Base-by-base conservation (phyloP, 2,329 filamentous ascomycete genomes). In the Hymenotorrendiella dingleyae region DNA sequence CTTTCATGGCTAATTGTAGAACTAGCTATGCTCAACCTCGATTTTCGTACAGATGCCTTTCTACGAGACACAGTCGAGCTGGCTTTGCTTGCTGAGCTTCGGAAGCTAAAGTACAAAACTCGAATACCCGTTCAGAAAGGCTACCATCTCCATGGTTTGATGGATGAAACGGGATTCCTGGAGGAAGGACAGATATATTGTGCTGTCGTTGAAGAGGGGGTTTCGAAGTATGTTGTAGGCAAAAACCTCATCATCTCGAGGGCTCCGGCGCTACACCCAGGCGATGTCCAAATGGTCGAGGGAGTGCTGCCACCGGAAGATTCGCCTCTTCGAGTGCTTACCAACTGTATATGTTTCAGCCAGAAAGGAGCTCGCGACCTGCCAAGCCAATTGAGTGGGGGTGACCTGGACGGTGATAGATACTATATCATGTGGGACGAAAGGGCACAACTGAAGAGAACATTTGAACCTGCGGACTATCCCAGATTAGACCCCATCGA, bases 331-430 rank as follows among this genome's bases (percentile, higher is more conserved):
- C 64, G 65, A 1, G 57, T 68, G 0, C 69, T 90, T 1, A 66
- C 69, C 2, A 94, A 94, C 55, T 90, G 86, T 46, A 72, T 94
- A 12, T 78, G 85, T 1, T 94, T 94, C 58, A 89, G 82, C 46
- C 77, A 80, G 43, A 69, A 75, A 30, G 88, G 89, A 0, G 20
- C 54, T 0, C 76, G 88, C 12, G 88, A 94, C 56, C 66, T 94
- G 0, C 86, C 87, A 0, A 91, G 85, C 47, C 75, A 83, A 61
- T 69, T 94, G 0, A 84, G 83, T 40, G 88, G 88, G 1, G 88
- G 88, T 0, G 88, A 94, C 60, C 71, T 94, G 0, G 87, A 93
- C 50, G 88, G 88, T 0, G 89, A 95, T 59, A 65, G 86, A 0
- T 94, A 85, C 62, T 84, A 88, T 50, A 65, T 94, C 37, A 85